Conservation (phyloP, 2,329 filamentous ascomycete genomes). For the Chrysoporthe puriensis region DNA sequence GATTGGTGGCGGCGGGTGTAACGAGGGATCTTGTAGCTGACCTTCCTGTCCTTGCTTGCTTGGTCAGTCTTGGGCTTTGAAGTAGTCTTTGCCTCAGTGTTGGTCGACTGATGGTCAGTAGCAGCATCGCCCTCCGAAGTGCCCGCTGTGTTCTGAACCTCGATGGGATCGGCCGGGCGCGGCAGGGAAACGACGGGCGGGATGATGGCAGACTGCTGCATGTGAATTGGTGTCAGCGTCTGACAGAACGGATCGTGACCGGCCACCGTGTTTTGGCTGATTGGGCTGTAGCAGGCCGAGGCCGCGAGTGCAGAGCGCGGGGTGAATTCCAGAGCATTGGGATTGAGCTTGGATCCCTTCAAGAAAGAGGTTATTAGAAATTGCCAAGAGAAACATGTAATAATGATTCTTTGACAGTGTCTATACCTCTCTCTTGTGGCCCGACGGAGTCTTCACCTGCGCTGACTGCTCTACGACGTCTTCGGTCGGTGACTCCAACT, state of each 20-base stretch:
- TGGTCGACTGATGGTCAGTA: background rate
- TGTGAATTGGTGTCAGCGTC: conserved; percentile 19
- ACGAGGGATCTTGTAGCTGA: conserved; percentile 30
- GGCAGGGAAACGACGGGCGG: conserved; percentile 25
- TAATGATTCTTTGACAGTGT: conserved; percentile 41
- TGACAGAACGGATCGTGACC: conserved; percentile 27
- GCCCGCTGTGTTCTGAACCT: conserved; percentile 6
- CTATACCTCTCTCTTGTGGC: conserved; percentile 56
- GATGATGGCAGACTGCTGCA: background rate
- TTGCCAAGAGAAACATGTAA: conserved; percentile 44
- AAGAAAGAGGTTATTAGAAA: conserved; percentile 45
- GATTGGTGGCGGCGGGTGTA: conserved; percentile 52
- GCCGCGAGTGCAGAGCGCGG: conserved; percentile 43
- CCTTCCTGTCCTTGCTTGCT: conserved; percentile 31
- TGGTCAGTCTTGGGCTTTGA: conserved; percentile 25
- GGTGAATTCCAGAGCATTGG: conserved; percentile 58
- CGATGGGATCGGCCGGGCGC: background rate
- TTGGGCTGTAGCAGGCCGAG: conserved; percentile 29
- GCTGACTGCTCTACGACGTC: conserved; percentile 32
- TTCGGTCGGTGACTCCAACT: conserved; percentile 37
- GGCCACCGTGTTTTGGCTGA: conserved; percentile 30
- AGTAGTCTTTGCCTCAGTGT: conserved; percentile 12
- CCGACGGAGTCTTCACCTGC: conserved; percentile 40
- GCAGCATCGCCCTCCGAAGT: conserved; percentile 8
- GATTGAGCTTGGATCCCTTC: conserved; percentile 59